Conservation (phyloP, 106 monocot genomes). For the Dendrobium nobile region DNA sequence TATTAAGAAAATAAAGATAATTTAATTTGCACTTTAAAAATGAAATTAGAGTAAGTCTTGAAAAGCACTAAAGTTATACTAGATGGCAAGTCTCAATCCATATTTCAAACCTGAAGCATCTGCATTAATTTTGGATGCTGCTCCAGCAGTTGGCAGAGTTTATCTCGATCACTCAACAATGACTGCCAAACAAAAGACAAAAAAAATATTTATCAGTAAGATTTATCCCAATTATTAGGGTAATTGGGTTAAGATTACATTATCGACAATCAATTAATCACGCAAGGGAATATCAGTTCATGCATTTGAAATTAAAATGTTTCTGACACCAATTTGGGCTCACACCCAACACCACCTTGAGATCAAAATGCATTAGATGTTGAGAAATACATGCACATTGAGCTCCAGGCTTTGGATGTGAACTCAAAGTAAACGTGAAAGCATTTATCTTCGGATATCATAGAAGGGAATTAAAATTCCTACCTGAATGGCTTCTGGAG, state of each 20-base stretch:
- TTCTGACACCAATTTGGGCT: background rate
- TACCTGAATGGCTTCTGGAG: slow-evolving; percentile 97
- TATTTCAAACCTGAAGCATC: slow-evolving; percentile 88
- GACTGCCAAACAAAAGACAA: slow-evolving; percentile 42
- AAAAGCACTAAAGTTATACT: background rate
- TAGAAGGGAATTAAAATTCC: background rate
- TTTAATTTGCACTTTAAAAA: background rate
- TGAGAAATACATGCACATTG: background rate
- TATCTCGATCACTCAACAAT: slow-evolving; percentile 80
- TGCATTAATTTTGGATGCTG: slow-evolving; percentile 96
- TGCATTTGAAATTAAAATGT: background rate
- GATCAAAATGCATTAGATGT: background rate
- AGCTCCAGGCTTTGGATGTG: background rate
- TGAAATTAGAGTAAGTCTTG: background rate
- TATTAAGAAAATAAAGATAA: background rate
- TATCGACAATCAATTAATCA: background rate
- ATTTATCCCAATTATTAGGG: background rate
- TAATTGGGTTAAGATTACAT: background rate
- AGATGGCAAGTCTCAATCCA: background rate
- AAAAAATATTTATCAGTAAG: background rate
- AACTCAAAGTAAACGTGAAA: background rate
- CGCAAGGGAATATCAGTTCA: background rate
- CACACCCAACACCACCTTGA: background rate
- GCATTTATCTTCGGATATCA: background rate
- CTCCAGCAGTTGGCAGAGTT: slow-evolving; percentile 91